These are phyloP conservation scores for Venturia asperata DNA, from an alignment of 2,329 filamentous ascomycete species.

Conservation along the genomic window DNA sequence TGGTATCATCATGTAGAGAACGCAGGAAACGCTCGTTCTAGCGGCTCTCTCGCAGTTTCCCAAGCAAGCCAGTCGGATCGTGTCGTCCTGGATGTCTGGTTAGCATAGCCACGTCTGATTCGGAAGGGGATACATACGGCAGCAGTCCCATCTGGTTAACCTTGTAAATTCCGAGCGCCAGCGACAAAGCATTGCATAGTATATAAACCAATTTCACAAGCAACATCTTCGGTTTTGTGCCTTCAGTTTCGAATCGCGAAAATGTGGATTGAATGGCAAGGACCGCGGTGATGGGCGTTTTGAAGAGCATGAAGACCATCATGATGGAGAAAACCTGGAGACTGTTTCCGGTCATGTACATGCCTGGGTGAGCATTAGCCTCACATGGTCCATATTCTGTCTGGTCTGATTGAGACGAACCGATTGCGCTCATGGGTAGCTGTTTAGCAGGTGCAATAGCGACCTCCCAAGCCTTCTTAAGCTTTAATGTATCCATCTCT, in stretches of 20 bases:
- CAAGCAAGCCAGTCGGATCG: conserved; percentile 96
- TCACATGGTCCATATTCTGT: background rate
- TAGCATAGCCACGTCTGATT: background rate
- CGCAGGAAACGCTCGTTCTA: conserved; percentile 49
- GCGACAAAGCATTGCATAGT: conserved; percentile 72
- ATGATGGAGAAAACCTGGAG: conserved; percentile 99
- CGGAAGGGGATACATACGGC: conserved; percentile 54
- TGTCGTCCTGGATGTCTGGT: conserved; percentile 59
- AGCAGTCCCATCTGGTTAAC: conserved; percentile 92
- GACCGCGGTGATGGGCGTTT: conserved; percentile 83
- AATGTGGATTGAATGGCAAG: conserved; percentile 82
- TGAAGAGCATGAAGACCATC: conserved; percentile 99
- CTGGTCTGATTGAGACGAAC: conserved; percentile 34
- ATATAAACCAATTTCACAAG: conserved; percentile 85
- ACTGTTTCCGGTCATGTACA: conserved; percentile 99
- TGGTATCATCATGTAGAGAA: conserved; percentile 12
- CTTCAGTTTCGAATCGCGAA: conserved; percentile 78
- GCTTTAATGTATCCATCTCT: conserved; percentile 90
- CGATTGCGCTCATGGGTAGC: conserved; percentile 95
- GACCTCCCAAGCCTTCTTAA: conserved; percentile 99
- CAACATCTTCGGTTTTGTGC: conserved; percentile 64
- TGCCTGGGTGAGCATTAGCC: conserved; percentile 41
- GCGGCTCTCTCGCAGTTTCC: conserved; percentile 67
- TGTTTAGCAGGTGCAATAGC: conserved; percentile 89
- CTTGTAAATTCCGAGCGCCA: conserved; percentile 90